Base-by-base conservation (phyloP, 2,329 filamentous ascomycete genomes). In the Venturia carpophila region DNA sequence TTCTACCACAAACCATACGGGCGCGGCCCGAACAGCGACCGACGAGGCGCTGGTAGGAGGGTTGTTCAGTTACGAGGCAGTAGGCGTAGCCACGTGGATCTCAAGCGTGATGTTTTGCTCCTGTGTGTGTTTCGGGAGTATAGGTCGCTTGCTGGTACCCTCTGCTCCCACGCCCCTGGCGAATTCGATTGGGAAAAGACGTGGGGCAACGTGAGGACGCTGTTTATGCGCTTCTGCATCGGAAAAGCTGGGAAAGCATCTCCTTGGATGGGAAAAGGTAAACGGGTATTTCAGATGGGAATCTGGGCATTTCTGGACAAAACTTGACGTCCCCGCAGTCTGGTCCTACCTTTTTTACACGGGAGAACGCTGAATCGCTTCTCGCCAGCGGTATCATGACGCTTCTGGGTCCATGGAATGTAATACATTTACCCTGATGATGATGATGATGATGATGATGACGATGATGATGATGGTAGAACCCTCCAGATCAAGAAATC, bases 121-220 rank as follows among this genome's bases (percentile, higher is more conserved):
- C 72, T 92, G 91, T 70, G 85, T 97, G 11, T 97, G 92, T 76
- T 97, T 99, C 80, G 94, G 94, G 13, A 97, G 96, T 73, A 91
- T 99, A 72, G 94, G 94, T 15, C 82, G 94, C 68, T n/a, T 66
- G 45, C 64, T 66, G 24, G 63, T 52, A 39, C 27, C 61, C 15
- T 30, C 61, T 63, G 30, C 17, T 3, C 52, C 52, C 1, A 15
- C 6, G 7, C 27, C 52, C 15, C 5, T 58, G 27, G 13, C 52
- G 30, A 58, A 10, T n/a, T 58, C 52, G 30, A 58, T 58, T 37
- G 30, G 52, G 27, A n/a, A 58, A 58, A 37, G 52, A 58, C 52
- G 30, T 15, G 15, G 17, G 3, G 52, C 17, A 17, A 27, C 1
- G 11, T 52, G 52, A 58, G 52, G 13, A 58, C 17, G 24, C 15